phyloP scores from a whole-genome alignment of 257 asterid species.

The Echites panduratus region DNA sequence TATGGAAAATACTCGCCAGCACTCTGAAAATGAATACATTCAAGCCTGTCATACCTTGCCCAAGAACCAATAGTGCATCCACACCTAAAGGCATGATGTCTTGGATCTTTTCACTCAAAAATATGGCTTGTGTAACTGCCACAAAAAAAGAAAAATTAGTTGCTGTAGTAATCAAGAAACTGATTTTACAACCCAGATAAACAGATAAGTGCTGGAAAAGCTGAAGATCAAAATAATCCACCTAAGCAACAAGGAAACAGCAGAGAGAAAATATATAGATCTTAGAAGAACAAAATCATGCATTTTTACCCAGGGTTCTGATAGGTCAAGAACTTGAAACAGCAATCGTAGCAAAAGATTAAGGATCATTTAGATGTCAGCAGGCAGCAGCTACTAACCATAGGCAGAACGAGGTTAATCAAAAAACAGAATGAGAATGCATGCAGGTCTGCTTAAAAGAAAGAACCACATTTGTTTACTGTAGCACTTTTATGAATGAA shows the following conservation, averaged over 20 bases:
- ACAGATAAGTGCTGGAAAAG: neutral
- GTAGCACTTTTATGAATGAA: neutral
- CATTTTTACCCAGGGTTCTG: neutral
- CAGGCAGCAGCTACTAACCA: neutral
- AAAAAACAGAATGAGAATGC: neutral
- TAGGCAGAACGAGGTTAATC: neutral
- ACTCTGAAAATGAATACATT: neutral
- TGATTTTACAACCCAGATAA: neutral
- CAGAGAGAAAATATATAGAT: neutral
- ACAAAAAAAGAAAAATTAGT: no score
- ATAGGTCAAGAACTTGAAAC: neutral
- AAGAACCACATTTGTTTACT: neutral
- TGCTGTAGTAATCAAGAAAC: no score
- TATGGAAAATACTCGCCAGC: neutral
- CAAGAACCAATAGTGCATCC: constrained; percentile 63
- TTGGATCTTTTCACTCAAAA: constrained; percentile 68
- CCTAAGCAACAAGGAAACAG: neutral
- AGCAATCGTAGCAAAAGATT: neutral
- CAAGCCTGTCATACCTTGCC: constrained; percentile 53
- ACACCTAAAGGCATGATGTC: constrained; percentile 57
- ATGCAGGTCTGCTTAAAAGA: no score
- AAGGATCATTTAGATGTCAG: neutral
- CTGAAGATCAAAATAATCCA: neutral
- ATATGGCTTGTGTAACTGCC: constrained; percentile 59
- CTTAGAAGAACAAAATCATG: no score